phyloP scores from a whole-genome alignment of 257 asterid genomes.

The Lycium barbarum region DNA sequence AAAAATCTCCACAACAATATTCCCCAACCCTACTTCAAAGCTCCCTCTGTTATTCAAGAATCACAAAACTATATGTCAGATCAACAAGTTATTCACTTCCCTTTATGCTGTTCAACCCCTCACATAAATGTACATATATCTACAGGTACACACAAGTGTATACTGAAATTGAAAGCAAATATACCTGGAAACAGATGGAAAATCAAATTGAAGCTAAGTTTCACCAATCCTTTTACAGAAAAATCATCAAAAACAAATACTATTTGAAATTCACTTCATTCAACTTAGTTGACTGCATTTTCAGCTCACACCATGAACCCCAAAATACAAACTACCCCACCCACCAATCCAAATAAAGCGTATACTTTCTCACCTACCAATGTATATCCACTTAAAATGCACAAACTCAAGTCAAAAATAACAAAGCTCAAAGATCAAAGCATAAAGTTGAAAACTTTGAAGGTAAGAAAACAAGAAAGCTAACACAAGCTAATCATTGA shows the following conservation, averaged over 20 bases:
- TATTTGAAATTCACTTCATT: slow-evolving; percentile 6
- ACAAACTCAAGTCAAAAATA: not conserved
- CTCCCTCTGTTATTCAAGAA: slow-evolving; percentile 39
- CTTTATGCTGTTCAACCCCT: not conserved
- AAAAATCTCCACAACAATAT: slow-evolving; percentile 26
- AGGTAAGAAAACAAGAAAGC: slow-evolving; percentile 18
- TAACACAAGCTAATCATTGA: slow-evolving; percentile 7
- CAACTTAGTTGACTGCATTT: not conserved
- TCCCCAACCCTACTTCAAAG: slow-evolving; percentile 34
- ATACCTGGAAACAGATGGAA: slow-evolving; percentile 13
- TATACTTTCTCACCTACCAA: not conserved
- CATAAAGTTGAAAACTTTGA: slow-evolving; percentile 22
- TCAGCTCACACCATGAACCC: not conserved
- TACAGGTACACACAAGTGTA: not conserved
- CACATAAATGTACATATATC: not conserved
- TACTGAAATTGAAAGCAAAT: not conserved
- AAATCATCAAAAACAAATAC: slow-evolving; percentile 16
- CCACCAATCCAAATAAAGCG: slow-evolving; percentile 16
- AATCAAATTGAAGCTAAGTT: slow-evolving; percentile 20
- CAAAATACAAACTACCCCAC: not conserved
- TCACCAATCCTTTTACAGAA: slow-evolving; percentile 29
- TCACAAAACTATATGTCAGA: slow-evolving; percentile 38
- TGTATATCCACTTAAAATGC: not conserved
- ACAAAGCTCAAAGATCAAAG: slow-evolving; percentile 15
- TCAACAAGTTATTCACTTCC: slow-evolving; percentile 26